Base-by-base conservation (phyloP, 768 basidiomycete species). In the Serendipita indica region DNA sequence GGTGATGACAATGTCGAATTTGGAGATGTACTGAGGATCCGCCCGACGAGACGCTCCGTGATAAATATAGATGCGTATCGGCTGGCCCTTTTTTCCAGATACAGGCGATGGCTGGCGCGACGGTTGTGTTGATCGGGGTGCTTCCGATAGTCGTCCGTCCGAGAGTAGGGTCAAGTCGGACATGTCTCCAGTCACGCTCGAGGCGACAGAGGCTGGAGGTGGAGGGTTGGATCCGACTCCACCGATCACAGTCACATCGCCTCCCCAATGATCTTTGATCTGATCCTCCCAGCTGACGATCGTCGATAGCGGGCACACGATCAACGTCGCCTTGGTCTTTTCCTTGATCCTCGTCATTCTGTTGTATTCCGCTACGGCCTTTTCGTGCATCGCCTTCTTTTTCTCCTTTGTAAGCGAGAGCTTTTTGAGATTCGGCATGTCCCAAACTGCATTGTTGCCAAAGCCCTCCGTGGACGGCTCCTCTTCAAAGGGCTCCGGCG, bases 211-310 rank as follows among this genome's bases (percentile, higher is more conserved):
- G 12, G 71, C 69, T n/a, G 71, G 68, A 52, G 69, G 67, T n/a
- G 71, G 66, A 34, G 73, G 69, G 18, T 70, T 67, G 63, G 71
- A 65, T 18, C 16, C 83, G 35, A 75, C 77, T 12, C 91, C 91
- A 18, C 93, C 91, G 58, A 85, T 75, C 39, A 96, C 84, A 22
- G 76, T 75, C 2, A 96, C 91, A 58, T 84, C 80, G 5, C 92
- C 92, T 62, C 79, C 80, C 92, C 92, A 97, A 69, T 99, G 96
- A 67, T 99, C 96, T 60, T 86, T 81, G 66, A 99, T 90, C 70
- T 99, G 96, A 59, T 94, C 90, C 72, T 99, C 96, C 96, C 96
- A 99, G 67, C 98, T 98, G 49, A 89, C 82, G 1, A 99, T 91
- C 3, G 96, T 99, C 10, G 90, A 92, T 34, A 99, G 76, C 4